These are phyloP conservation scores for Glycine latifolia DNA, from an alignment of 306 rosid genomes.

Conservation along the genomic window DNA sequence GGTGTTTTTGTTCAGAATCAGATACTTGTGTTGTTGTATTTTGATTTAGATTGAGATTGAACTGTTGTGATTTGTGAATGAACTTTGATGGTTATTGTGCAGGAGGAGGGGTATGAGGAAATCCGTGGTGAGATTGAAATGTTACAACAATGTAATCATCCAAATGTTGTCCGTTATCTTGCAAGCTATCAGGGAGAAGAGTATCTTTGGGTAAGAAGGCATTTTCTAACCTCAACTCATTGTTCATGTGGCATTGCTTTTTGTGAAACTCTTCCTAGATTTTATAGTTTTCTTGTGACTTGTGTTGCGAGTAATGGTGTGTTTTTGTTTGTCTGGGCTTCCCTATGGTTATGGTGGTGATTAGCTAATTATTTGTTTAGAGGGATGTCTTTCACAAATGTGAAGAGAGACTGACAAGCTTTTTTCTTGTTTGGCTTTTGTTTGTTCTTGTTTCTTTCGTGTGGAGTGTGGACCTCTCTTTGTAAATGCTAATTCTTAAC, in stretches of 20 bases:
- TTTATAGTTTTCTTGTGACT: conserved; percentile 24
- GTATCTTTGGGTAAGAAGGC: conserved; percentile 87
- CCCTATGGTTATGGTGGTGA: conserved; percentile 20
- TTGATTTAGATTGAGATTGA: conserved; percentile 32
- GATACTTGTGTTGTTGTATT: conserved; percentile 22
- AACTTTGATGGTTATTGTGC: conserved; percentile 37
- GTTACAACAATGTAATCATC: conserved; percentile 99
- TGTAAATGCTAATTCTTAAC: neutral
- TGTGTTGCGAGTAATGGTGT: neutral
- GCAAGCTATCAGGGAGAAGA: conserved; percentile 99
- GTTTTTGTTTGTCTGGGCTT: conserved; percentile 21
- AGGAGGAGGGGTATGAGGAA: conserved; percentile 99
- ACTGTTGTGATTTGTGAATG: conserved; percentile 39
- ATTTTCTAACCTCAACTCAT: neutral
- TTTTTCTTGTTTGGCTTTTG: conserved; percentile 21
- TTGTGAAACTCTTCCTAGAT: conserved; percentile 26
- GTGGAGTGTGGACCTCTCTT: neutral
- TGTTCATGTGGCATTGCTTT: neutral
- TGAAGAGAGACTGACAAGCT: neutral
- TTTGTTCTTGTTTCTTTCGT: conserved; percentile 27
- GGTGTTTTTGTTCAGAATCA: neutral
- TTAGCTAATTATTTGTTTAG: conserved; percentile 26
- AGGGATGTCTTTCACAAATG: conserved; percentile 2
- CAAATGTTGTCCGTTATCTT: conserved; percentile 95
- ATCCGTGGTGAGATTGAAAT: conserved; percentile 98